phyloP scores from a whole-genome alignment of 768 basidiomycete genomes.

The Termitomyces sp. region DNA sequence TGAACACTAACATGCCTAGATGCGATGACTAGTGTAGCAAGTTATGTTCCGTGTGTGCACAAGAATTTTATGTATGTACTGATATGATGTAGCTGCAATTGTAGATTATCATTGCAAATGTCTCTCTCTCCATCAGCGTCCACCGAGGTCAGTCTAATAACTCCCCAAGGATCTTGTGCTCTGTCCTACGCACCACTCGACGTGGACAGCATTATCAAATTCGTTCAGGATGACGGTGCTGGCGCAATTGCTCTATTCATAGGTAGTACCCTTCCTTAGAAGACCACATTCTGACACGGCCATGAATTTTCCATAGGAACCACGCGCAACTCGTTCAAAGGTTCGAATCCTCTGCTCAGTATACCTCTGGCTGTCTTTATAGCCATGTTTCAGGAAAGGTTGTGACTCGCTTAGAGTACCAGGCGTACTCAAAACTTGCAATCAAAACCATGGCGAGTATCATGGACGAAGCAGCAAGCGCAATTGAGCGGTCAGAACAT shows the following conservation, averaged over 20 bases:
- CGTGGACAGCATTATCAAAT: constrained; percentile 51
- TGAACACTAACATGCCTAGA: not conserved
- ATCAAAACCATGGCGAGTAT: constrained; percentile 74
- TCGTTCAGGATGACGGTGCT: constrained; percentile 58
- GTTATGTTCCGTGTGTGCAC: no score
- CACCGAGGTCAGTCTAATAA: constrained; percentile 37
- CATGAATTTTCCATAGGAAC: constrained; percentile 38
- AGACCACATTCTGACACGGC: not conserved
- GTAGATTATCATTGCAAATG: no score
- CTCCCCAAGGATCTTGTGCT: constrained; percentile 46
- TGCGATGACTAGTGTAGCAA: not conserved
- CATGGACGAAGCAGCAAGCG: constrained; percentile 40
- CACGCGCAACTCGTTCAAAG: constrained; percentile 83
- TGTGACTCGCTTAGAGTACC: constrained; percentile 75
- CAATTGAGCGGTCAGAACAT: constrained; percentile 41
- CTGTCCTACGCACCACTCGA: constrained; percentile 62
- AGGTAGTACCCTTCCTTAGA: constrained; percentile 32
- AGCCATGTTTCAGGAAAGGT: constrained; percentile 45
- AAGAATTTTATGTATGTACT: no score
- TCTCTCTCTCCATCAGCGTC: constrained; percentile 31
- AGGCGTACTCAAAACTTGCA: constrained; percentile 78
- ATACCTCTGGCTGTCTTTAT: not conserved
- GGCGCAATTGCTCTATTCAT: constrained; percentile 79
- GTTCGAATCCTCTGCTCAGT: constrained; percentile 29
- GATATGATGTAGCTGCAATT: no score